phyloP scores from a whole-genome alignment of 805 yeast species.

The Kodamaea restingae region DNA sequence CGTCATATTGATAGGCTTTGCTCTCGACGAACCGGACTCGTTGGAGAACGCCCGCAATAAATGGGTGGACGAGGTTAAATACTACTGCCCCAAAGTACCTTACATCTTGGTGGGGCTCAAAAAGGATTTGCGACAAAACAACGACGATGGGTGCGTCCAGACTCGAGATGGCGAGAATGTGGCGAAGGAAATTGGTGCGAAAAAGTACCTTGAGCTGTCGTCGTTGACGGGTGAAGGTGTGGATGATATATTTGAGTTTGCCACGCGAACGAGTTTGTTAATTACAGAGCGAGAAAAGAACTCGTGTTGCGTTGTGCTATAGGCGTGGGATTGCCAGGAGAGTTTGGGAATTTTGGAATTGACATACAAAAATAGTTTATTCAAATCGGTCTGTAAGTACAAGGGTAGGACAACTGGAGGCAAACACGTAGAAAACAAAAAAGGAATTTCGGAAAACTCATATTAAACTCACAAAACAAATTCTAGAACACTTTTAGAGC shows the following conservation, averaged over 20 bases:
- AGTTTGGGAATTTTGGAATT: too few relatives aligned
- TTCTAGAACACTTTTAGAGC: too few relatives aligned
- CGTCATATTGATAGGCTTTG: constrained; percentile 80
- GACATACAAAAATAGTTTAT: too few relatives aligned
- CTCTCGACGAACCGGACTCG: constrained; percentile 81
- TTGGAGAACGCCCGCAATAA: constrained; percentile 75
- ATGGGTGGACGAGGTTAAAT: constrained; percentile 82
- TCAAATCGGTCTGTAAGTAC: too few relatives aligned
- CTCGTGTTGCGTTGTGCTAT: constrained; percentile 32
- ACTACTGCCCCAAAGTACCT: constrained; percentile 79
- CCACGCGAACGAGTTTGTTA: constrained; percentile 77
- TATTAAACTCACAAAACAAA: too few relatives aligned
- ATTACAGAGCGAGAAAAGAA: constrained; percentile 23
- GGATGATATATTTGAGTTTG: constrained; percentile 88
- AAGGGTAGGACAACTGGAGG: too few relatives aligned
- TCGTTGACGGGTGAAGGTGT: constrained; percentile 94
- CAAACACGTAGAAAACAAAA: too few relatives aligned
- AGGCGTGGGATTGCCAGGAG: too few relatives aligned
- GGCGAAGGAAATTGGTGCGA: constrained; percentile 79
- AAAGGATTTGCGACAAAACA: constrained; percentile 63
- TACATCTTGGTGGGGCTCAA: constrained; percentile 78
- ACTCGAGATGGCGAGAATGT: constrained; percentile 59
- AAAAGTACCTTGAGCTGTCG: constrained; percentile 79
- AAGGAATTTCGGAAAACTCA: too few relatives aligned
- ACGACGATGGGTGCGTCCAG: constrained; percentile 47